A percentile compares a stretch with the other conserved stretches of the same genome.
Evolutionary conservation across 768 basidiomycete species (phyloP).

Genomic region (Kwoniella pini): DNA sequence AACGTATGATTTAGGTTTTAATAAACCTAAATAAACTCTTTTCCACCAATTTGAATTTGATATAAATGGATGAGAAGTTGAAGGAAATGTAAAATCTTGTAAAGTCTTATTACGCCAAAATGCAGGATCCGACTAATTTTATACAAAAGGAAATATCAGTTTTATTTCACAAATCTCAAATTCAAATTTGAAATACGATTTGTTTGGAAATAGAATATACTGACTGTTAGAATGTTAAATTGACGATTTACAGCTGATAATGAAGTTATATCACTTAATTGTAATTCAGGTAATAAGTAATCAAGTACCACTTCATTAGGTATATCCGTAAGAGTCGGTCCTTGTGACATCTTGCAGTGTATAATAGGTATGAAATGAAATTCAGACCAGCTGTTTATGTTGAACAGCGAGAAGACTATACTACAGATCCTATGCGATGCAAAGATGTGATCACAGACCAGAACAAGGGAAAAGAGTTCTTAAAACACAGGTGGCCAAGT

Average conservation of each 20-base stretch:
- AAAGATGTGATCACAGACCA: too few relatives aligned
- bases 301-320: conserved; percentile 79
- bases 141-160: too few relatives aligned
- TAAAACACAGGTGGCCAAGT: too few relatives aligned
- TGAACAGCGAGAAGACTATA: too few relatives aligned
- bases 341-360: too few relatives aligned
- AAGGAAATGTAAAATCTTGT: conserved; percentile 32
- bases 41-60: conserved; percentile 24
- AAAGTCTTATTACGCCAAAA: conserved; percentile 42
- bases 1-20: conserved; percentile 34
- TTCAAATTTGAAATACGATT: background rate
- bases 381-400: too few relatives aligned
- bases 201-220: background rate
- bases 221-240: conserved; percentile 59
- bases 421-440: too few relatives aligned
- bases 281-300: conserved; percentile 60
- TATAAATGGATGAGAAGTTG: conserved; percentile 21
- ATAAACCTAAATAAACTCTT: conserved; percentile 25
- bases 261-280: conserved; percentile 62
- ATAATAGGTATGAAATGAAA: too few relatives aligned
- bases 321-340: conserved; percentile 56
- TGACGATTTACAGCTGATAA: conserved; percentile 67
- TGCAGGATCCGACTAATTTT: conserved; percentile 39
- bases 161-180: too few relatives aligned
- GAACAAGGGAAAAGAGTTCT: too few relatives aligned